Evolutionary conservation across 768 basidiomycete genomes (phyloP).

Genomic region (Suillus weaverae): DNA sequence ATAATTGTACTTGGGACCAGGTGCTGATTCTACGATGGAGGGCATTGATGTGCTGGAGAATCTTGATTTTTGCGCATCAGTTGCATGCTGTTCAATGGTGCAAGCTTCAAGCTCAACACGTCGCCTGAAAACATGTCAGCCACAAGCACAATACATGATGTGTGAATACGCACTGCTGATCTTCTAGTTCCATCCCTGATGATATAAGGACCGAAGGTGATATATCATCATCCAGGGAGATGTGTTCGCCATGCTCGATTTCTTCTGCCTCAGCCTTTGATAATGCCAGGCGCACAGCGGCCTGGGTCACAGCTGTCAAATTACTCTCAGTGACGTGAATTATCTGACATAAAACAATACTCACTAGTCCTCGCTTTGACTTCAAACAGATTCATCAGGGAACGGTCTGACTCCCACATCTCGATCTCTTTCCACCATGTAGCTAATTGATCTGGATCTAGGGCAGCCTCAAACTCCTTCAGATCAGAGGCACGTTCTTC

Average conservation of each 20-base stretch:
- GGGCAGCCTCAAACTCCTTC: background rate
- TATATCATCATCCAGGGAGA: conserved; percentile 8
- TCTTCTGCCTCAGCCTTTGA: conserved; percentile 23
- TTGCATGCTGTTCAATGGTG: background rate
- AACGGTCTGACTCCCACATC: conserved; percentile 25
- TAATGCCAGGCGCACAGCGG: conserved; percentile 19
- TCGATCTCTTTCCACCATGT: conserved; percentile 22
- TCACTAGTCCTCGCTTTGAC: conserved; percentile 12
- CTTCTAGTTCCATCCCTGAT: conserved; percentile 34
- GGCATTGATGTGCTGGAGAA: background rate
- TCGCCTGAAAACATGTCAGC: background rate
- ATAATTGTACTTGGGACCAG: background rate
- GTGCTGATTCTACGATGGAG: background rate
- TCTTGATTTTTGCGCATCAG: background rate
- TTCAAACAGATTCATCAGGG: conserved; percentile 21
- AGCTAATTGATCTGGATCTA: background rate
- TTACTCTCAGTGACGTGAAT: background rate
- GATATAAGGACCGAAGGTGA: conserved; percentile 28
- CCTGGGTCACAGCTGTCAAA: conserved; percentile 12
- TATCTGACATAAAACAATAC: background rate
- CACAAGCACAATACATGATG: background rate
- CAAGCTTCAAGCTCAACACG: background rate
- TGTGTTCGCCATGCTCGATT: background rate
- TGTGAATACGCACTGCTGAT: conserved; percentile 34
- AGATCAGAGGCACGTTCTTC: background rate